Conservation (phyloP, 768 basidiomycete species). For the Tephrocybe sp. region DNA sequence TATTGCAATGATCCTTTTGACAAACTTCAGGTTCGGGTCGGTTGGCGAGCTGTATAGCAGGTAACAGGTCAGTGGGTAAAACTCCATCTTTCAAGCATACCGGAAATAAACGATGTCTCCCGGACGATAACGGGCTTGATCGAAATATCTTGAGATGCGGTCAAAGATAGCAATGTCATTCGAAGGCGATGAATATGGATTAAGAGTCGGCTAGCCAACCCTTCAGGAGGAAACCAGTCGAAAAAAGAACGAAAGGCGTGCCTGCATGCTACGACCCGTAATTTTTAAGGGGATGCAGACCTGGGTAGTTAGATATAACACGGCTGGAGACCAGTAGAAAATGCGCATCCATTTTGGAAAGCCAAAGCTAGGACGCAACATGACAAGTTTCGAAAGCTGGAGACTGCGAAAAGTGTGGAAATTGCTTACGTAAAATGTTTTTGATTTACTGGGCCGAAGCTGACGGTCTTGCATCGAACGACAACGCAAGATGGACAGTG, state of each 20-base stretch:
- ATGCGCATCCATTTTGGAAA: constrained; percentile 18
- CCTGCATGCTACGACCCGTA: constrained; percentile 74
- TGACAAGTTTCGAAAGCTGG: no score
- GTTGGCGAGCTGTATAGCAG: constrained; percentile 51
- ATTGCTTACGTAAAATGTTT: neutral
- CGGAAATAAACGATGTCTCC: constrained; percentile 67
- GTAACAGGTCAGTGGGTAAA: neutral
- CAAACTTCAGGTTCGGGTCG: constrained; percentile 47
- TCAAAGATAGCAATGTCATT: constrained; percentile 66
- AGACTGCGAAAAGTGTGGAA: neutral
- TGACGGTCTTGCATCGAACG: no score
- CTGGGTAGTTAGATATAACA: constrained; percentile 45
- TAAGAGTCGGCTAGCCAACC: constrained; percentile 59
- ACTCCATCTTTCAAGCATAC: constrained; percentile 30
- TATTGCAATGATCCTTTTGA: constrained; percentile 66
- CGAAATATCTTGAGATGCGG: constrained; percentile 38
- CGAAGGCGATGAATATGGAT: constrained; percentile 63
- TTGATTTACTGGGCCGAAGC: no score
- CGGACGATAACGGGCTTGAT: constrained; percentile 34
- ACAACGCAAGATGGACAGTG: constrained; percentile 27
- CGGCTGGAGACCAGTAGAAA: constrained; percentile 60
- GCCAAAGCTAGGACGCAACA: no score
- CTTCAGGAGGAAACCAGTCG: neutral
- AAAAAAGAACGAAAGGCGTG: constrained; percentile 23
- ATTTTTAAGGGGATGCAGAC: constrained; percentile 53